Conservation (phyloP, 805 yeast genomes). For the Candida sakaeoensis region DNA sequence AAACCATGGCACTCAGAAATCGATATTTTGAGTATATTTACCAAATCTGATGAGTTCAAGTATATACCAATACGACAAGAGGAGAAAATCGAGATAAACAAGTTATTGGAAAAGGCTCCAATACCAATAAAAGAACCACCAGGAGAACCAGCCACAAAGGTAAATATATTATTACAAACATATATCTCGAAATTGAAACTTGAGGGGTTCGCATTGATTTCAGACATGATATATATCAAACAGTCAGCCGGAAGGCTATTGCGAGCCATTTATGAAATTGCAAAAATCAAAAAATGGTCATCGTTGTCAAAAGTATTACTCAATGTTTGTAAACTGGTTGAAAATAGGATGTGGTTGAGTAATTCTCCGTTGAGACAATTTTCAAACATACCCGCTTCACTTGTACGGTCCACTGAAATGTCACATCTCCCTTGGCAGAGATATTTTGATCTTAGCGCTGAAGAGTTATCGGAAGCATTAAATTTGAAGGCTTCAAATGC, state of each 20-base stretch:
- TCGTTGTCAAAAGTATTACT: conserved; percentile 52
- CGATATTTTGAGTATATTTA: conserved; percentile 74
- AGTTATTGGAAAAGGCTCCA: conserved; percentile 72
- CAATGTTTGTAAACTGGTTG: conserved; percentile 75
- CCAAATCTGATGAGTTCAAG: conserved; percentile 81
- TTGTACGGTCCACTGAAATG: conserved; percentile 71
- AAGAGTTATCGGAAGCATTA: conserved; percentile 80
- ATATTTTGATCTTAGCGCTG: conserved; percentile 65
- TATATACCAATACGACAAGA: conserved; percentile 82
- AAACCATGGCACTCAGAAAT: conserved; percentile 63
- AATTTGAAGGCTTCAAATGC: conserved; percentile 64
- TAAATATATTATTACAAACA: conserved; percentile 76
- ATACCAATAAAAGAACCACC: conserved; percentile 76
- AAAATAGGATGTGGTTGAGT: conserved; percentile 76
- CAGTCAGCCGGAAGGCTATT: conserved; percentile 90
- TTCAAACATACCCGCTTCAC: conserved; percentile 56
- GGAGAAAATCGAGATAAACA: conserved; percentile 70
- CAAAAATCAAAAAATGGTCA: conserved; percentile 70
- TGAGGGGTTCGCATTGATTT: conserved; percentile 85
- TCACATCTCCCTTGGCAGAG: conserved; percentile 81
- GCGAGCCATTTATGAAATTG: conserved; percentile 80
- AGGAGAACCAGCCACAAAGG: conserved; percentile 71
- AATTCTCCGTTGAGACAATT: conserved; percentile 87
- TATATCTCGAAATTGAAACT: conserved; percentile 74
- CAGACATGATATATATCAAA: conserved; percentile 90